phyloP scores from a whole-genome alignment of 148 eudicot genomes.

The Cornus florida region DNA sequence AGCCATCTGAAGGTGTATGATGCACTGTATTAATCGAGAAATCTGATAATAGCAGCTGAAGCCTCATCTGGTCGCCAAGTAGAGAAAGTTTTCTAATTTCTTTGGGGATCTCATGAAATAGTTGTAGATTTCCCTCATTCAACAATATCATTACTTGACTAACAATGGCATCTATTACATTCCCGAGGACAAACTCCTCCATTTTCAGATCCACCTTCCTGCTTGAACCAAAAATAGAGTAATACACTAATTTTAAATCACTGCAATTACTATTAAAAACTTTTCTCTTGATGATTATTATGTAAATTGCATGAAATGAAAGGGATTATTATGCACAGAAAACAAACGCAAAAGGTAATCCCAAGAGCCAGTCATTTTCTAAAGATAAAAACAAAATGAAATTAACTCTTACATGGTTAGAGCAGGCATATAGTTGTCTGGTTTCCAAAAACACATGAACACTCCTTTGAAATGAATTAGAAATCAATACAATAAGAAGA shows the following conservation, averaged over 20 bases:
- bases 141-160: conserved; percentile 41
- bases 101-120: conserved; percentile 35
- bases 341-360: too few relatives aligned
- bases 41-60: conserved; percentile 37
- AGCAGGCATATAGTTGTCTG: too few relatives aligned
- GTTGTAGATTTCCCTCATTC: conserved; percentile 31
- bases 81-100: conserved; percentile 21
- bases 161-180: conserved; percentile 37
- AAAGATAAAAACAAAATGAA: neutral
- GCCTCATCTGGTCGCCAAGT: conserved; percentile 37
- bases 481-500: neutral
- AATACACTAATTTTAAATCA: too few relatives aligned
- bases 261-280: too few relatives aligned
- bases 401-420: conserved; percentile 4
- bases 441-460: too few relatives aligned
- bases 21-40: conserved; percentile 32
- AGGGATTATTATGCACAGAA: too few relatives aligned
- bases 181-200: conserved; percentile 35
- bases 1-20: conserved; percentile 31
- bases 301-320: too few relatives aligned
- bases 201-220: conserved; percentile 32
- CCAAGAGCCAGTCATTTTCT: too few relatives aligned
- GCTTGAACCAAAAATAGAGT: conserved; percentile 1
- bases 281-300: too few relatives aligned
- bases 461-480: neutral